phyloP scores from a whole-genome alignment of 352 stramenopile species.

The Phytophthora pisi region DNA sequence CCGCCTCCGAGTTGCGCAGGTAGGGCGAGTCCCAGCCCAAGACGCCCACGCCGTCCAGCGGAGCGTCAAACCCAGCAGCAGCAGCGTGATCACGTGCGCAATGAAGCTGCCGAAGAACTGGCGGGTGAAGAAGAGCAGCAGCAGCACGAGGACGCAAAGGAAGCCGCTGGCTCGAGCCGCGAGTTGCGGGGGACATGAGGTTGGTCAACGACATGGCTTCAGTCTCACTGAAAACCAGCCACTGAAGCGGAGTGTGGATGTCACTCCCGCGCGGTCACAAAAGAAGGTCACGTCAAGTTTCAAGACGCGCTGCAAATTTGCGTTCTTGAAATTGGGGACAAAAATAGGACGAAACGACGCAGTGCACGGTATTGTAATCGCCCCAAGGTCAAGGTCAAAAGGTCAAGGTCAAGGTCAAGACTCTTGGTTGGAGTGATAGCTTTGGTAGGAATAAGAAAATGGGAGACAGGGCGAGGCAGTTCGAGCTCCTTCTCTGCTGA shows the following conservation, averaged over 20 bases:
- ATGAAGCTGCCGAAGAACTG: neutral
- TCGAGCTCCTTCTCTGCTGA: constrained; percentile 3
- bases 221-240: neutral
- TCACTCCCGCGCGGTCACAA: too few relatives aligned
- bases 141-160: constrained; percentile 20
- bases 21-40: constrained; percentile 52
- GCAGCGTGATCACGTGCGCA: constrained; percentile 16
- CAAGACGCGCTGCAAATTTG: too few relatives aligned
- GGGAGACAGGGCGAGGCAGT: constrained; percentile 8
- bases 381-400: neutral
- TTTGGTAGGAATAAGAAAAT: neutral
- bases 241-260: neutral
- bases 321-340: too few relatives aligned
- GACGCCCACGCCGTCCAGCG: constrained; percentile 74
- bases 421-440: too few relatives aligned
- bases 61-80: constrained; percentile 26
- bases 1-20: constrained; percentile 43
- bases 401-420: neutral
- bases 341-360: neutral
- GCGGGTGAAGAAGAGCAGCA: constrained; percentile 7
- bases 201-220: constrained; percentile 32
- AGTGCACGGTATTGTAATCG: too few relatives aligned
- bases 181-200: constrained; percentile 49
- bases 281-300: too few relatives aligned
- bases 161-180: constrained; percentile 3